Evolutionary conservation across 1,284 basidiomycete genomes (phyloP).

Genomic region (Malassezia yamatoensis): DNA sequence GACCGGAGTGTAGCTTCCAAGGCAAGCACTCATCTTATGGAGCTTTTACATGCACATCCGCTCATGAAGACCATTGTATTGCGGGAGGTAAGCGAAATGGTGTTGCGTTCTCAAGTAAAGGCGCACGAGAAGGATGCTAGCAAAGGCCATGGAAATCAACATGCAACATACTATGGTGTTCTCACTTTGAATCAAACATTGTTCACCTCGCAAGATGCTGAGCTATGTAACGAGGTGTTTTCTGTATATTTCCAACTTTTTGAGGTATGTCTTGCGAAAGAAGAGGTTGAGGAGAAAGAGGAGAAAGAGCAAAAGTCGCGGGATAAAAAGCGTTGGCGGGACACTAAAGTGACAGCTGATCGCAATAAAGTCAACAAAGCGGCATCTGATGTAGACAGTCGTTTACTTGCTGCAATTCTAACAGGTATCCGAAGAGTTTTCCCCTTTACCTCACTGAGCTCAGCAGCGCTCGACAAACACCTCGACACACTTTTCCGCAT

Average conservation of each 20-base stretch:
- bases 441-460: conserved; percentile 70
- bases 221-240: conserved; percentile 72
- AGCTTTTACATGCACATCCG: conserved; percentile 80
- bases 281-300: conserved; percentile 20
- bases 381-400: conserved; percentile 58
- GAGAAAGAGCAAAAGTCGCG: conserved; percentile 24
- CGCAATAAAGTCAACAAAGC: conserved; percentile 24
- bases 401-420: conserved; percentile 77
- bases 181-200: conserved; percentile 92
- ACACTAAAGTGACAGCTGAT: conserved; percentile 36
- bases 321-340: conserved; percentile 49
- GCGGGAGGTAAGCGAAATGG: conserved; percentile 68
- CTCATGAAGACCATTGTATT: conserved; percentile 86
- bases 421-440: conserved; percentile 91
- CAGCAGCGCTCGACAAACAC: conserved; percentile 65
- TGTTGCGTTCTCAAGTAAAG: conserved; percentile 56
- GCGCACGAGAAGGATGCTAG: conserved; percentile 22
- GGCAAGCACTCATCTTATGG: conserved; percentile 76
- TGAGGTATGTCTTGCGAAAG: conserved; percentile 54
- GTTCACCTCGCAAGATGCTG: conserved; percentile 58
- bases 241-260: conserved; percentile 94
- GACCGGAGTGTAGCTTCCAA: conserved; percentile 81
- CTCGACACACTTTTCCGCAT: conserved; percentile 91
- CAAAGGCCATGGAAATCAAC: conserved; percentile 48
- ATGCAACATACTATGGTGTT: conserved; percentile 77